Evolutionary conservation across 2,329 filamentous ascomycete genomes (phyloP).

Genomic region (Cytospora paraplurivora): DNA sequence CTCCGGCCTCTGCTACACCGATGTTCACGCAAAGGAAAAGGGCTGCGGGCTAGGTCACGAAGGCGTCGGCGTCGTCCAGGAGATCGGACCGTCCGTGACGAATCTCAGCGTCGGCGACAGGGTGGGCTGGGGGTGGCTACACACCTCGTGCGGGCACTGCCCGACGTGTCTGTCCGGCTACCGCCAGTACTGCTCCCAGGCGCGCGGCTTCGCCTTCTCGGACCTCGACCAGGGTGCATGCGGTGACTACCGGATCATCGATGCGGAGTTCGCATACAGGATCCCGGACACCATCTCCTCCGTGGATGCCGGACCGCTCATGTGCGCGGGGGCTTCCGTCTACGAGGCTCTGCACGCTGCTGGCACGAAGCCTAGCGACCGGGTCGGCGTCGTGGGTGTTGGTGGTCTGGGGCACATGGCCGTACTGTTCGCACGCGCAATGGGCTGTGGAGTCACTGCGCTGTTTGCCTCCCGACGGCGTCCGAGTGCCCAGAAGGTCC

Average conservation of each 20-base stretch:
- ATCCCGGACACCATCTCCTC: slow-evolving; percentile 43
- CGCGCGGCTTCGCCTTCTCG: slow-evolving; percentile 39
- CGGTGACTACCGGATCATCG: slow-evolving; percentile 38
- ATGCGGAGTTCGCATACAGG: slow-evolving; percentile 41
- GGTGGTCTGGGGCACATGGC: slow-evolving; percentile 65
- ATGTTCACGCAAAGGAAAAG: slow-evolving; percentile 38
- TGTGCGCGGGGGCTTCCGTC: slow-evolving; percentile 50
- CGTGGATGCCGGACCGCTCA: slow-evolving; percentile 46
- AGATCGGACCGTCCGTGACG: slow-evolving; percentile 37
- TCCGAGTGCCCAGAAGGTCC: slow-evolving; percentile 8
- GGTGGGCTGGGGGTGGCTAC: slow-evolving; percentile 40
- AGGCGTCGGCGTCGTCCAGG: slow-evolving; percentile 39
- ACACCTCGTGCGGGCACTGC: slow-evolving; percentile 38
- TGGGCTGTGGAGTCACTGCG: slow-evolving; percentile 45
- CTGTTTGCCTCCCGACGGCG: slow-evolving; percentile 14
- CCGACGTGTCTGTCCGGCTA: slow-evolving; percentile 26
- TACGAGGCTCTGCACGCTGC: slow-evolving; percentile 37
- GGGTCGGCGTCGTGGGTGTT: slow-evolving; percentile 52
- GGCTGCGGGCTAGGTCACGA: slow-evolving; percentile 41
- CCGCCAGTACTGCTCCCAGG: slow-evolving; percentile 36
- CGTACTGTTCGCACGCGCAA: slow-evolving; percentile 64
- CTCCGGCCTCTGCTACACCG: slow-evolving; percentile 63
- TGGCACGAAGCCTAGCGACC: slow-evolving; percentile 34
- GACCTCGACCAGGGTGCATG: slow-evolving; percentile 43
- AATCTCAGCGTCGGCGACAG: slow-evolving; percentile 38